Evolutionary conservation across 1,284 basidiomycete species (phyloP).

Genomic region (Cutaneotrichosporon sp.): DNA sequence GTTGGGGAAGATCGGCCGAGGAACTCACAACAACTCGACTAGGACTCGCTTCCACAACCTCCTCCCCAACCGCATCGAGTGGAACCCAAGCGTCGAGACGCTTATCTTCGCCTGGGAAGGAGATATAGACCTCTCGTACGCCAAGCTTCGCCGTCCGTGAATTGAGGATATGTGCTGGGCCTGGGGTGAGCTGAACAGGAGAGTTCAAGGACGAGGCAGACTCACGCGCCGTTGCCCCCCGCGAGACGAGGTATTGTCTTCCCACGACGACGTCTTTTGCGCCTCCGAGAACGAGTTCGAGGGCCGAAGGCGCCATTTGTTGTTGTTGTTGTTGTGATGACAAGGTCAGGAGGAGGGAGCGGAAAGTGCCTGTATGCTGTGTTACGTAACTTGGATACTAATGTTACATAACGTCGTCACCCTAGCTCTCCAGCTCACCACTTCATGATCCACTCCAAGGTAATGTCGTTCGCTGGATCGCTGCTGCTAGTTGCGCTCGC

Average conservation of each 20-base stretch:
- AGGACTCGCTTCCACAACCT: conserved; percentile 21
- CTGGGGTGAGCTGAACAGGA: conserved; percentile 22
- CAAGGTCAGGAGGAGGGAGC: background rate
- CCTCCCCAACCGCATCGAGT: conserved; percentile 40
- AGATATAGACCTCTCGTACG: conserved; percentile 39
- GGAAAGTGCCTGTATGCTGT: background rate
- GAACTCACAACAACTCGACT: conserved; percentile 10
- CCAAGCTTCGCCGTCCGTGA: conserved; percentile 26
- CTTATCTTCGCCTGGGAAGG: conserved; percentile 60
- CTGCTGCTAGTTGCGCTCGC: too few relatives aligned
- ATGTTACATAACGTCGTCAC: background rate
- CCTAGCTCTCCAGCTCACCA: too few relatives aligned
- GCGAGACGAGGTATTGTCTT: conserved; percentile 27
- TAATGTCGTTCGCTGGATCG: too few relatives aligned
- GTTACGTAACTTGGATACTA: too few relatives aligned
- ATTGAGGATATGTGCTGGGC: conserved; percentile 33
- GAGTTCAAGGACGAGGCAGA: background rate
- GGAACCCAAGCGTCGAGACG: conserved; percentile 73
- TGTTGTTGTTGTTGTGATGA: background rate
- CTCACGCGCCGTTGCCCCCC: conserved; percentile 20
- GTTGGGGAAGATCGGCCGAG: background rate
- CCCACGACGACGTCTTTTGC: conserved; percentile 15
- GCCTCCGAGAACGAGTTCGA: background rate
- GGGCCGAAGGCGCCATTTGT: background rate
- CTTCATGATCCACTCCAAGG: too few relatives aligned